Conservation (phyloP, 495 filamentous ascomycete genomes). For the Podospora pseudopauciseta region DNA sequence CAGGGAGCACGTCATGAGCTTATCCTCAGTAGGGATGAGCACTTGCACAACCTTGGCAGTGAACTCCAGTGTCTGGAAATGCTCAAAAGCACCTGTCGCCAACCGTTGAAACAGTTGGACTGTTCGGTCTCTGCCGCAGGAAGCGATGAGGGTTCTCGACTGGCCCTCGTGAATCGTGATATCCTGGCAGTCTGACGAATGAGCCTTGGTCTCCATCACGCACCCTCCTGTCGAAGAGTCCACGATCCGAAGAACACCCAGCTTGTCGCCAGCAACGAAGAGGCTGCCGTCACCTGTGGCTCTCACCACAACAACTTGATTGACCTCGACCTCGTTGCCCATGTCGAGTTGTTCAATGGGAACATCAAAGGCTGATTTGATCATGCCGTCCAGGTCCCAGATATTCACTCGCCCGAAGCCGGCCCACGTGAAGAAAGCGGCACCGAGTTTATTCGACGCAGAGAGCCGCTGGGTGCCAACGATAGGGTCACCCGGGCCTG, state of each 20-base stretch:
- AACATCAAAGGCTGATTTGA: conserved; percentile 59
- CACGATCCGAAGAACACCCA: conserved; percentile 67
- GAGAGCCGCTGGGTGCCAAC: conserved; percentile 66
- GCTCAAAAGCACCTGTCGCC: conserved; percentile 43
- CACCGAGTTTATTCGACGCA: conserved; percentile 51
- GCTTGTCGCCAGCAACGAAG: conserved; percentile 79
- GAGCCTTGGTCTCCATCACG: conserved; percentile 70
- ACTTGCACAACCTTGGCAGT: conserved; percentile 47
- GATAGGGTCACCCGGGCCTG: conserved; percentile 75
- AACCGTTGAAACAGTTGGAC: conserved; percentile 76
- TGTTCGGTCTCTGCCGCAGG: conserved; percentile 81
- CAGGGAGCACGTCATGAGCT: conserved; percentile 78
- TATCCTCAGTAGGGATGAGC: conserved; percentile 49
- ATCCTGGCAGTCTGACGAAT: conserved; percentile 80
- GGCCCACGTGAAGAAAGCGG: conserved; percentile 86
- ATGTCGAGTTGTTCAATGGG: conserved; percentile 61
- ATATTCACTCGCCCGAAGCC: conserved; percentile 70
- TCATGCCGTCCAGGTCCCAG: conserved; percentile 73
- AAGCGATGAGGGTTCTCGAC: conserved; percentile 61
- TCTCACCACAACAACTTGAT: conserved; percentile 72
- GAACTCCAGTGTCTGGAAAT: conserved; percentile 51
- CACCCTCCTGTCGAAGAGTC: conserved; percentile 50
- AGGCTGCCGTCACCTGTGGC: conserved; percentile 56
- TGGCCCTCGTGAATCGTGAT: conserved; percentile 62
- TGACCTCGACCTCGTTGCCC: conserved; percentile 57